phyloP scores from a whole-genome alignment of 73 alveolate species.

The Tetrahymena borealis region DNA sequence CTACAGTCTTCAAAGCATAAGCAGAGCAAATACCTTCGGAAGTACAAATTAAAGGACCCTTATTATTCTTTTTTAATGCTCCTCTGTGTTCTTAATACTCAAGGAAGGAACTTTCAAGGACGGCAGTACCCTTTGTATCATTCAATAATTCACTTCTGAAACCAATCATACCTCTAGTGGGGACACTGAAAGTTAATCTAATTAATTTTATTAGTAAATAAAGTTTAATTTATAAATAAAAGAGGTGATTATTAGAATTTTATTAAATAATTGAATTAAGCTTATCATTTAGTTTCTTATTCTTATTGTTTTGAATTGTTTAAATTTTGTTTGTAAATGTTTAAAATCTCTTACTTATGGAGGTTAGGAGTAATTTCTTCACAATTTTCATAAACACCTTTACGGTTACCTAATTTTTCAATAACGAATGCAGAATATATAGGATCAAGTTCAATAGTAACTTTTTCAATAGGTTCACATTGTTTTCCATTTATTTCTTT shows the following conservation, averaged over 20 bases:
- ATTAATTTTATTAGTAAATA: no score
- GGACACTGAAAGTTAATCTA: slow-evolving; percentile 56
- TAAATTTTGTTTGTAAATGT: slow-evolving; percentile 21
- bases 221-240: no score
- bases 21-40: slow-evolving; percentile 63
- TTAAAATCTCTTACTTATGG: neutral
- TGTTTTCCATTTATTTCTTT: slow-evolving; percentile 40
- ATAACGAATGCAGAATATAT: slow-evolving; percentile 45
- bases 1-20: slow-evolving; percentile 65
- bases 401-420: slow-evolving; percentile 63
- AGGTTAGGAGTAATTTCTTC: slow-evolving; percentile 29
- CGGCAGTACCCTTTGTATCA: slow-evolving; percentile 80
- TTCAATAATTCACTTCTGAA: slow-evolving; percentile 61
- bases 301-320: no score
- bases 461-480: slow-evolving; percentile 80
- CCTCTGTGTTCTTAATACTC: slow-evolving; percentile 73
- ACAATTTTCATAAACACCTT: slow-evolving; percentile 49
- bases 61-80: slow-evolving; percentile 55
- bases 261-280: no score
- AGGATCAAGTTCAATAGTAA: slow-evolving; percentile 54
- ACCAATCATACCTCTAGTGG: slow-evolving; percentile 84
- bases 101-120: slow-evolving; percentile 48
- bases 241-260: no score
- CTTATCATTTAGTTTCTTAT: no score
- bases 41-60: slow-evolving; percentile 66